Base-by-base conservation (phyloP, 2,329 filamentous ascomycete genomes). In the Hypoxylon sp. region DNA sequence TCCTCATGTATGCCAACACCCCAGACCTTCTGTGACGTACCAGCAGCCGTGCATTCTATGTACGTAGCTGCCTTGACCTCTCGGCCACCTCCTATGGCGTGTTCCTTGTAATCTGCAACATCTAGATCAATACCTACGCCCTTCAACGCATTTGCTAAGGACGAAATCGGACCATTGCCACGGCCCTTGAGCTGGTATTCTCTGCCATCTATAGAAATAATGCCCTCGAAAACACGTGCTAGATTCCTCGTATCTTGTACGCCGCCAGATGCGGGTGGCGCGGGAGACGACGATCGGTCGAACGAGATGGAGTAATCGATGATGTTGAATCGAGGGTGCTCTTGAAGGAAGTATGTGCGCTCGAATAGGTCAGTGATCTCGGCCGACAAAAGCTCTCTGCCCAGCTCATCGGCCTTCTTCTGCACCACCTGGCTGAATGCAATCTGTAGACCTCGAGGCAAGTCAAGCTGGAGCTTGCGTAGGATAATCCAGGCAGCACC, bases 401-500 rank as follows among this genome's bases (percentile, higher is more conserved):
- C 93, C 68, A 94, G 88, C 75, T 86, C 82, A 75, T 99, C 95
- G 27, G 95, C 92, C 69, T 90, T 88, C 68, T 85, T 87, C 81
- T 99, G 95, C 4, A 98, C 94, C 71, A 97, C 87, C 78, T 90
- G 92, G 79, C 92, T 93, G 81, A 98, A 98, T 54, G 93, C 94
- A 72, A 98, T 88, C 82, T 98, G 95, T 57, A 98, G 88, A 59
- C 94, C 94, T 70, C 96, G 93, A 14, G 96, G 96, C 57, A 98
- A 89, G 80, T 98, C 96, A 76, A 98, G 91, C 77, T 96, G 89
- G 69, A 98, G 89, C 77, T 94, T 91, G 74, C 92, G 91, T 78
- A 95, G 90, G 78, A 98, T 95, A 78, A 98, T 92, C 93, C 93
- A 98, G 56, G 95, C 95, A 67, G 93, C 91, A 75, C 96, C 96